Conservation (phyloP, 306 rosid species). For the Coriaria nepalensis region DNA sequence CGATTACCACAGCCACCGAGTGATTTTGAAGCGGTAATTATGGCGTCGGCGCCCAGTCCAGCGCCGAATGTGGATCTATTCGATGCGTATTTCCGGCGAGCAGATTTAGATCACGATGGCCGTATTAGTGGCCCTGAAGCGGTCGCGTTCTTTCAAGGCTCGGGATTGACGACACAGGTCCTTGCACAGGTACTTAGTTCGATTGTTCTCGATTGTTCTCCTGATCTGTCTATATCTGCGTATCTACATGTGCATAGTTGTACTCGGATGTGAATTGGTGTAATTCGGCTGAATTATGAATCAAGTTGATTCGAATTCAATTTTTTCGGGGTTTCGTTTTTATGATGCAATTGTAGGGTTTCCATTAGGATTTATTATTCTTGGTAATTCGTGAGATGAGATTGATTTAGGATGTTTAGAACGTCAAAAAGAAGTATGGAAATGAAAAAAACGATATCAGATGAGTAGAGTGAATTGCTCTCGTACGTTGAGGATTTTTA, state of each 20-base stretch:
- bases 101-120: conserved; percentile 98
- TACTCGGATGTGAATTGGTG: neutral
- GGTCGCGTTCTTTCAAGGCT: conserved; percentile 86
- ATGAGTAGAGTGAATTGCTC: too few relatives aligned
- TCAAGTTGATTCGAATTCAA: too few relatives aligned
- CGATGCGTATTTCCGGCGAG: conserved; percentile 84
- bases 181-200: conserved; percentile 62
- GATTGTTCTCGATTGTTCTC: neutral
- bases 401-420: too few relatives aligned
- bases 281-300: too few relatives aligned
- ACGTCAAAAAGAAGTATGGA: too few relatives aligned
- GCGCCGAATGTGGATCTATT: conserved; percentile 85
- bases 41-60: conserved; percentile 57
- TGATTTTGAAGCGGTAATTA: conserved; percentile 26
- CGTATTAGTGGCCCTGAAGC: conserved; percentile 91
- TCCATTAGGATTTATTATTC: too few relatives aligned
- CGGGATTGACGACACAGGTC: conserved; percentile 70
- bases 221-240: neutral
- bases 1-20: conserved; percentile 14
- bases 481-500: too few relatives aligned
- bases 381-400: too few relatives aligned
- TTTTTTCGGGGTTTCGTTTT: too few relatives aligned
- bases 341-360: too few relatives aligned
- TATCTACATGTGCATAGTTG: neutral
- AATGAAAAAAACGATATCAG: too few relatives aligned